phyloP scores from a whole-genome alignment of 2,329 filamentous ascomycete species.

The Ophiobolus disseminans region DNA sequence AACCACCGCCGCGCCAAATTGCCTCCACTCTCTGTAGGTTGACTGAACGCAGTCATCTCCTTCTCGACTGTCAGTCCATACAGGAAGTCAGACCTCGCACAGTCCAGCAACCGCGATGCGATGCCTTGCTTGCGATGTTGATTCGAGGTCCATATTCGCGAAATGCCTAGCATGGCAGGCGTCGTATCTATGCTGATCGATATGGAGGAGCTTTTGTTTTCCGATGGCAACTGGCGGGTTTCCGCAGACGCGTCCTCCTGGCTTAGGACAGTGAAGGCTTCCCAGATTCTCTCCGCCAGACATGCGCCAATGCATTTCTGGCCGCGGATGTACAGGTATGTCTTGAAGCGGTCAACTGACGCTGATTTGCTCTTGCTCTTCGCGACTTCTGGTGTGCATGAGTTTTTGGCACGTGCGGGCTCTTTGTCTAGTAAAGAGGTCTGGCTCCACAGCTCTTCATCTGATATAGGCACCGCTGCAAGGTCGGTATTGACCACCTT shows the following conservation, averaged over 20 bases:
- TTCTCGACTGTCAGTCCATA: slow-evolving; percentile 63
- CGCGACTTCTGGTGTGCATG: slow-evolving; percentile 38
- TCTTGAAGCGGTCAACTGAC: slow-evolving; percentile 61
- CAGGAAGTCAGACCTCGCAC: slow-evolving; percentile 62
- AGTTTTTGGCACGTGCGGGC: slow-evolving; percentile 17
- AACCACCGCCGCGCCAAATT: slow-evolving; percentile 66
- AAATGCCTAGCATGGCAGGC: slow-evolving; percentile 65
- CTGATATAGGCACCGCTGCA: slow-evolving; percentile 65
- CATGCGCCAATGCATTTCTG: slow-evolving; percentile 69
- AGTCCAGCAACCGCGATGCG: slow-evolving; percentile 64
- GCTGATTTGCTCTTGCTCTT: slow-evolving; percentile 27
- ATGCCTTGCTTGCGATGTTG: slow-evolving; percentile 64
- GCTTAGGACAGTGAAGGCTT: slow-evolving; percentile 60
- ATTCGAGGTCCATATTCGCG: slow-evolving; percentile 69
- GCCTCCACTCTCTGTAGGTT: slow-evolving; percentile 69
- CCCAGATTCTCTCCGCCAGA: slow-evolving; percentile 66
- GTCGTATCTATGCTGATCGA: slow-evolving; percentile 53
- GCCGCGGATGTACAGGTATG: slow-evolving; percentile 67
- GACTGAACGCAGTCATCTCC: slow-evolving; percentile 67
- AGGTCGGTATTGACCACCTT: slow-evolving; percentile 69
- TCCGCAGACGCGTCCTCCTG: slow-evolving; percentile 25
- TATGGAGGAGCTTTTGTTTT: slow-evolving; percentile 45
- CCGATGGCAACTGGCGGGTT: slow-evolving; percentile 20
- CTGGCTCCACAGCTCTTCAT: slow-evolving; percentile 65
- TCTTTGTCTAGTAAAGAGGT: slow-evolving; percentile 21